A percentile compares a stretch with the other conserved stretches of the same genome.
These are phyloP conservation scores for Xylaria sp. DNA, from an alignment of 2,329 filamentous ascomycete species.

Conservation along the genomic window DNA sequence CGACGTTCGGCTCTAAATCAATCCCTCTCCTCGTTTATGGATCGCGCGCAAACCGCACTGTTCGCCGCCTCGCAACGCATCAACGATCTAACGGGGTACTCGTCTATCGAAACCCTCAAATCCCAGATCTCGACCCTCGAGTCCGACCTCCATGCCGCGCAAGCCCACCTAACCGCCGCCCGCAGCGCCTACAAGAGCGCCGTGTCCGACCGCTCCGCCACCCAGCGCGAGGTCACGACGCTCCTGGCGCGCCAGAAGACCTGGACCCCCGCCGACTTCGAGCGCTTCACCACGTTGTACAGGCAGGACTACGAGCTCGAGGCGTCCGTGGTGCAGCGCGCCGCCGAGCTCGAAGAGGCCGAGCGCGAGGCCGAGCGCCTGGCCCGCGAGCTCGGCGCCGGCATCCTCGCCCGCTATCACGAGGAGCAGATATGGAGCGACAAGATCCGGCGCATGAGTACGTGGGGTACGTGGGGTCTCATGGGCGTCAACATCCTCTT, in stretches of 20 bases:
- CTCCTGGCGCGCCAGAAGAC: conserved; percentile 93
- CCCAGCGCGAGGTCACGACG: conserved; percentile 94
- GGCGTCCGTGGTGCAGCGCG: conserved; percentile 80
- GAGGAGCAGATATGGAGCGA: conserved; percentile 99
- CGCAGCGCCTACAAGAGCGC: conserved; percentile 85
- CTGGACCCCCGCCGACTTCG: conserved; percentile 87
- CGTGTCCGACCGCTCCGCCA: conserved; percentile 83
- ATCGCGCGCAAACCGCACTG: conserved; percentile 85
- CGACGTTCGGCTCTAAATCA: conserved; percentile 57
- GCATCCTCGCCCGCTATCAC: conserved; percentile 91
- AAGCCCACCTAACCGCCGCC: conserved; percentile 74
- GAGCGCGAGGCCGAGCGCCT: conserved; percentile 85
- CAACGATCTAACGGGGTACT: conserved; percentile 95
- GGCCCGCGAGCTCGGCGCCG: conserved; percentile 78
- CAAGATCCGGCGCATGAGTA: conserved; percentile 94
- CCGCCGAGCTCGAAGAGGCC: conserved; percentile 74
- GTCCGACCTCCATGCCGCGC: conserved; percentile 66
- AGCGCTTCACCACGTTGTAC: conserved; percentile 94
- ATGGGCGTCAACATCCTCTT: conserved; percentile 97
- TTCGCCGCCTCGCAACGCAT: conserved; percentile 87
- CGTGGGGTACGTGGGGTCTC: conserved; percentile 97
- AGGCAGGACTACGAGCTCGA: conserved; percentile 94
- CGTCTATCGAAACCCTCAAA: conserved; percentile 88
- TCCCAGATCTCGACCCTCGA: conserved; percentile 78
- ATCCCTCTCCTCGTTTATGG: conserved; percentile 79